Evolutionary conservation across 2,329 filamentous ascomycete species (phyloP), one percentile per base, ranked within the genome.

Genomic region (Lecanicillium sp.): DNA sequence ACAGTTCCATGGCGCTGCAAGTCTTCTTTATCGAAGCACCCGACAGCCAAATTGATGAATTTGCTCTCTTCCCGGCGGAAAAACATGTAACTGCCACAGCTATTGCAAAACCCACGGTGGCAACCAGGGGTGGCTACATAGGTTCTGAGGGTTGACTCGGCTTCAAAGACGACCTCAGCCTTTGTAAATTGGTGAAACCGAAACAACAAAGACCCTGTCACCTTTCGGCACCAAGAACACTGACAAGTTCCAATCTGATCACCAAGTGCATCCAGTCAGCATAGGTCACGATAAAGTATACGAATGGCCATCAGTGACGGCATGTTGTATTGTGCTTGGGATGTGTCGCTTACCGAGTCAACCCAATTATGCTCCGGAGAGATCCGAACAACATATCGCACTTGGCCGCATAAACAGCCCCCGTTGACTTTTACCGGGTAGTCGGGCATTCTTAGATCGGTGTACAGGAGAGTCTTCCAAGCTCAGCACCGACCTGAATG

Each of bases 181-280:
- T 35, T 35, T n/a, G 19, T 17, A 17, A 17, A 20, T 7, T 17
- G 13, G 14, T 35, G 19, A 14, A 35, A 35, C 13, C 33, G 33
- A 19, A 35, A 35, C 13, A 35, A 14, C 11, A 35, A 14, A 4
- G 33, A 19, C 4, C 33, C 33, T 5, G 33, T 35, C 12, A 35
- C 33, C 20, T 35, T 35, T 35, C 33, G 6, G 18, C 33, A 35
- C 10, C 20, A 19, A n/a, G 17, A n/a, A 13, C 33, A 35, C 14
- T 35, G 33, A 12, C 33, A 35, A 11, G 33, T 35, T 10, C 33
- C 33, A 15, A 35, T 17, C 33, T 35, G 33, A 13, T 25, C 5
- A 13, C 22, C 6, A 25, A 25, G 6, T 25, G 7, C 22, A 25
- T 7, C 11, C 11, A n/a, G n/a, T n/a, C n/a, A n/a, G n/a, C n/a